Evolutionary conservation across 1,284 basidiomycete species (phyloP), one percentile per base, ranked within the genome.

Genomic region (Moesziomyces globuligerus): DNA sequence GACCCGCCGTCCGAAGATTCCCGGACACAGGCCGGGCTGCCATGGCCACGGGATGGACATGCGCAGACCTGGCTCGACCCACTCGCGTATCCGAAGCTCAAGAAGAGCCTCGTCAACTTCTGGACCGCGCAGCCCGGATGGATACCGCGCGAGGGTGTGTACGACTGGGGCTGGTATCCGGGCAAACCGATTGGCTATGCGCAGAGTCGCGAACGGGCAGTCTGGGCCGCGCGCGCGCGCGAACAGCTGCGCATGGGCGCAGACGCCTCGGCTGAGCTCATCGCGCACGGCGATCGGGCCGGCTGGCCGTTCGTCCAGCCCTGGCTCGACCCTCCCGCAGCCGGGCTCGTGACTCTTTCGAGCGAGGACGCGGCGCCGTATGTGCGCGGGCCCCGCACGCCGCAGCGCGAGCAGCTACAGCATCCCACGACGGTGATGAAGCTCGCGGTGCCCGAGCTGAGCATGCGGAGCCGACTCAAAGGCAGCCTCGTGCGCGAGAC

Each of bases 301-400:
- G 69, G 69, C 23, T 72, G 62, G 69, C 69, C 69, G 1, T 72
- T 72, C 38, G 32, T 56, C 3, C 62, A 67, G 26, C 62, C 62
- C 17, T 51, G 51, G 49, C 32, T 72, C 28, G 51, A 67, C 24
- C 13, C 28, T 3, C 38, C 21, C 32, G 18, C 17, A 0, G 21
- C 39, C 3, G 25, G 15, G 3, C 25, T 46, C 18, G 18, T 24
- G 5, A 10, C 52, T 3, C 48, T 72, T 10, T 38, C 55, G 18
- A 8, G 8, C 28, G 28, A 55, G 17, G 43, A 41, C 4, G 51
- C 59, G 9, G 34, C 28, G 21, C 44, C 26, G 17, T 67, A 42
- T 24, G n/a, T 65, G 18, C 40, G 40, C 17, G 67, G 56, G 11
- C 44, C 53, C 1, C 24, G 23, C 6, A 59, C 54, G 7, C 43